Base-by-base conservation (phyloP, 2,329 filamentous ascomycete species). In the Neonectria sp. region DNA sequence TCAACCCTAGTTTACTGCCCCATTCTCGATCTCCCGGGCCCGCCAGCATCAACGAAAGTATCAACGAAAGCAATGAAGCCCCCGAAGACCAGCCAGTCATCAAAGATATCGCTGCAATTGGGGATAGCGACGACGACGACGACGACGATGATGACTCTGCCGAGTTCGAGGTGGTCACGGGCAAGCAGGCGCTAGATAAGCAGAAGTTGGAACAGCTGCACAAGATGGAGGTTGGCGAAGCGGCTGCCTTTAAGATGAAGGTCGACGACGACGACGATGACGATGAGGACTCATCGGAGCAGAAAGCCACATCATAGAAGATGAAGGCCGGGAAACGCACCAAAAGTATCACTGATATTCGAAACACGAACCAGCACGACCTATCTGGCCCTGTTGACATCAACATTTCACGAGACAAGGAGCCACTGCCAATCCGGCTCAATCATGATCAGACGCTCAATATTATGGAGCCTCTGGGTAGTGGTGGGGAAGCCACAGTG, bases 211-310 rank as follows among this genome's bases (percentile, higher is more conserved):
- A 88, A 63, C 86, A 84, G 60, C 81, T 90, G 17, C 88, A 89
- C 73, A 82, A 85, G 72, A 90, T 90, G 88, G 88, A 90, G 71
- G 84, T 88, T 2, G 86, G 85, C 63, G 88, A 90, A 74, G 88
- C 88, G 13, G 84, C 83, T 2, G 88, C 87, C 9, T 78, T 90
- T 5, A 79, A 77, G 61, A 79, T 78, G 75, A 77, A 79, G 58
- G 74, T 82, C 27, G 80, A 82, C 17, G 78, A 79, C 2, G 81
- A 82, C 2, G 77, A 81, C 1, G 81, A 82, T 6, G 81, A 83
- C 31, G 79, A 80, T 24, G 77, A 80, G 53, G 76, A 73, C 35
- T 63, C 71, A 5, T 63, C 74, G 12, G 68, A 68, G 27, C 65
- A 75, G 52, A 77, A 77, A 49, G 68, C 63, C 56, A 70, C 77